Evolutionary conservation across 345 rosid species (phyloP).

Genomic region (Citrus reticulata): DNA sequence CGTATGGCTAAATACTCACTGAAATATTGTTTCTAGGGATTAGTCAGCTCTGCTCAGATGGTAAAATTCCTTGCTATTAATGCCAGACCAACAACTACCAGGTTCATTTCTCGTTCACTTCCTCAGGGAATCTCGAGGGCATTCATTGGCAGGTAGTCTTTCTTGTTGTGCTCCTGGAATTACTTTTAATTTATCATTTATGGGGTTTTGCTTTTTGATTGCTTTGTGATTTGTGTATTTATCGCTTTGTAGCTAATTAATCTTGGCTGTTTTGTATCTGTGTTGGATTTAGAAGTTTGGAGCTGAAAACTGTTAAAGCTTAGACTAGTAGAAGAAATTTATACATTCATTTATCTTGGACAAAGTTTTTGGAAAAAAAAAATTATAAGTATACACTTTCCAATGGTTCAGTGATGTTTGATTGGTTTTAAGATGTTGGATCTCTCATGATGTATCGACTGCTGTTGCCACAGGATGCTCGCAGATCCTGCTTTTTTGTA

Average conservation of each 20-base stretch:
- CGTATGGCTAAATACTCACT: constrained; percentile 18
- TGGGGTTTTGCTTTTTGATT: not conserved
- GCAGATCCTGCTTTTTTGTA: constrained; percentile 92
- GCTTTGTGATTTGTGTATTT: not conserved
- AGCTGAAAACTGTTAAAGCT: not conserved
- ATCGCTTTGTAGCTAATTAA: not conserved
- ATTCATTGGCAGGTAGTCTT: constrained; percentile 89
- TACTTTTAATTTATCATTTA: not conserved
- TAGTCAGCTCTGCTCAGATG: constrained; percentile 98
- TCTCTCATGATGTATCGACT: not conserved
- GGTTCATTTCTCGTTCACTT: constrained; percentile 80
- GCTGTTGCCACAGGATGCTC: constrained; percentile 61
- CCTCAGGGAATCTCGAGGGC: constrained; percentile 86
- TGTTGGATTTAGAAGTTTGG: not conserved
- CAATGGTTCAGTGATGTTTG: not conserved
- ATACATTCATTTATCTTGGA: not conserved
- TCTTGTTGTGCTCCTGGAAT: not conserved
- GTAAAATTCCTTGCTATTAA: constrained; percentile 83
- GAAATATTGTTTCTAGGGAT: constrained; percentile 58
- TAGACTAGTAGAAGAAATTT: not conserved
- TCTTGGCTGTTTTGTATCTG: not conserved
- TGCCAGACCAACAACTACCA: constrained; percentile 88
- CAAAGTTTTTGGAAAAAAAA: not conserved
- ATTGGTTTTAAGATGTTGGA: not conserved
- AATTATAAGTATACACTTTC: not conserved